Percentiles rank a stretch among this genome's conserved stretches.
These are phyloP conservation scores for Casuarina equisetifolia DNA, from an alignment of 306 rosid genomes.

Conservation along the genomic window DNA sequence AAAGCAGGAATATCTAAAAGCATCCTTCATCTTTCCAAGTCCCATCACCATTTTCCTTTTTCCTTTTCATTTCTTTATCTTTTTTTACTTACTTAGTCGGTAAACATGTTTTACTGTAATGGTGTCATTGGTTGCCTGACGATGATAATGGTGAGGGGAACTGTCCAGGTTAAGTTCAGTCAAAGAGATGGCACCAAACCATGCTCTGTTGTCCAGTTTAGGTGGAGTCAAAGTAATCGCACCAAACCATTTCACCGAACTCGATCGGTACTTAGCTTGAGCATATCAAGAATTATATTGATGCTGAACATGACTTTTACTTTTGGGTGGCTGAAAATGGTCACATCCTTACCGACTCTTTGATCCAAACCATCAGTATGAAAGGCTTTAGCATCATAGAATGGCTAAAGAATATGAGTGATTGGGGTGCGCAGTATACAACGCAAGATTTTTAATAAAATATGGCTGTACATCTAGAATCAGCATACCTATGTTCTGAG, in stretches of 20 bases:
- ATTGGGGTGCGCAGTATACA: neutral
- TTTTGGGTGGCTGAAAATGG: too few relatives aligned
- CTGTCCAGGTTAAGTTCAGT: neutral
- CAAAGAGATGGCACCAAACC: slow-evolving; percentile 3
- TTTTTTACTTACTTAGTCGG: neutral
- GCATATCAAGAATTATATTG: neutral
- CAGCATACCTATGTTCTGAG: neutral
- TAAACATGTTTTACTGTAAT: neutral
- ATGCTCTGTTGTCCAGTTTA: neutral
- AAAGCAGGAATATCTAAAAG: neutral
- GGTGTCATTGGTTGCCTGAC: neutral
- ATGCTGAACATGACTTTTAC: too few relatives aligned
- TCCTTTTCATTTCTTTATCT: neutral
- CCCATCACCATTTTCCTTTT: neutral
- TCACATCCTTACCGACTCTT: too few relatives aligned
- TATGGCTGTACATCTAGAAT: neutral
- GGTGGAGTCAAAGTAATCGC: too few relatives aligned
- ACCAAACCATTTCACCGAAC: neutral
- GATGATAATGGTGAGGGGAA: neutral
- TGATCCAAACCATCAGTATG: too few relatives aligned
- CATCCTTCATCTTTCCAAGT: neutral
- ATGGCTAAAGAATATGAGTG: too few relatives aligned
- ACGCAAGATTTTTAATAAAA: neutral
- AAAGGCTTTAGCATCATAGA: too few relatives aligned
- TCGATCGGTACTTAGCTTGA: neutral